Evolutionary conservation across 345 rosid genomes (phyloP), one percentile per base, ranked within the genome.

Genomic region (Syzygium grande): DNA sequence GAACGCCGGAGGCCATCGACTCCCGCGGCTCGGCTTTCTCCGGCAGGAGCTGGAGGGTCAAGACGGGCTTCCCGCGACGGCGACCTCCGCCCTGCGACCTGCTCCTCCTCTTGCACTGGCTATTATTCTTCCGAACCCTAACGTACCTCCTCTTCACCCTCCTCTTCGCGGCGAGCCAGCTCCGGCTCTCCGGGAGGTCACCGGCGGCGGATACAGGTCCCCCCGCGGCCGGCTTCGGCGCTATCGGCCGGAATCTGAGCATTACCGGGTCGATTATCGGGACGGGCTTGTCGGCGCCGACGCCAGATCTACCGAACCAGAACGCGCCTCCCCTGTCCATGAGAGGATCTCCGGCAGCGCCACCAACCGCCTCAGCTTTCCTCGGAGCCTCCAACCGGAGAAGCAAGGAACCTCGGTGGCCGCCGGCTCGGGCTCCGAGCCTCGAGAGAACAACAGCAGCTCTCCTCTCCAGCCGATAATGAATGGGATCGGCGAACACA

Each of bases 211-310:
- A 85, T 54, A 9, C 46, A 11, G 87, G 65, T 19, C 88, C 93
- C 15, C 92, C 93, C 52, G 38, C 22, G 46, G 84, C 87, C 86
- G 97, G 99, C 88, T 96, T 97, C 54, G 99, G 99, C 0, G 98
- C 99, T 88, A 97, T 97, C 88, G 98, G 98, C 68, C 98, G 92
- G 92, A 96, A 97, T 89, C 96, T 89, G 88, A 93, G 94, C 98
- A 94, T 94, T 88, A 93, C 88, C 88, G 90, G 90, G 86, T 91
- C 90, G 89, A 95, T 93, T 52, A 93, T 90, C 65, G 90, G 89
- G 87, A 88, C 92, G 84, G 25, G 23, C 80, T 94, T 93, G 29
- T 88, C 91, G 49, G 91, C 88, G 73, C 68, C 90, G 29, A 88
- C 92, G 11, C 86, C 54, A 84, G 86, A 88, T 41, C 87, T 89